phyloP scores from a whole-genome alignment of 495 filamentous ascomycete genomes.

The Xylaria cubensis region DNA sequence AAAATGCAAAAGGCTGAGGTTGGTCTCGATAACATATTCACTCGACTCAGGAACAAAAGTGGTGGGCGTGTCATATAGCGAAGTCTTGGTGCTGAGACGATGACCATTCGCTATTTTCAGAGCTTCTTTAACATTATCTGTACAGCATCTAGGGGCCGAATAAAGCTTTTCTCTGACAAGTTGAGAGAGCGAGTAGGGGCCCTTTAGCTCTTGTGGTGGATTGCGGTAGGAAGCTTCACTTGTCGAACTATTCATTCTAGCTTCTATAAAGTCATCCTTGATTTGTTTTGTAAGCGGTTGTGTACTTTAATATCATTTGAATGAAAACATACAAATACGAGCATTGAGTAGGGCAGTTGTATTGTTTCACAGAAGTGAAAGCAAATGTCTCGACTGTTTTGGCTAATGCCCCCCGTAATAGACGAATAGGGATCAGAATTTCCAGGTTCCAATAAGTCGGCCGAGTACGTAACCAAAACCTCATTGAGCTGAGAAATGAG shows the following conservation, averaged over 20 bases:
- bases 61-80: not conserved
- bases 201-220: too few species aligned
- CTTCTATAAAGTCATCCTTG: not conserved
- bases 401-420: too few species aligned
- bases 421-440: too few species aligned
- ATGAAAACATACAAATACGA: too few species aligned
- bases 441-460: too few species aligned
- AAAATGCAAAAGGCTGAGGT: not conserved
- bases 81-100: not conserved
- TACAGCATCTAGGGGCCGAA: not conserved
- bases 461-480: not conserved
- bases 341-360: too few species aligned
- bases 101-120: not conserved
- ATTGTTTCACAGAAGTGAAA: too few species aligned
- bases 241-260: not conserved
- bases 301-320: too few species aligned
- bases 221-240: too few species aligned
- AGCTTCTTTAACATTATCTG: not conserved
- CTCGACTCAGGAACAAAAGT: not conserved
- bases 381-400: too few species aligned
- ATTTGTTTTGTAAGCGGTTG: too few species aligned
- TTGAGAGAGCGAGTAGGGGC: constrained; percentile 7
- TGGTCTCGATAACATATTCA: not conserved
- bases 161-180: constrained; percentile 11
- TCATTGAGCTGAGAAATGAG: not conserved